Percentiles rank a stretch among this genome's conserved stretches.
Conservation (phyloP, 2,329 filamentous ascomycete genomes). For the Botrytis paeoniae region DNA sequence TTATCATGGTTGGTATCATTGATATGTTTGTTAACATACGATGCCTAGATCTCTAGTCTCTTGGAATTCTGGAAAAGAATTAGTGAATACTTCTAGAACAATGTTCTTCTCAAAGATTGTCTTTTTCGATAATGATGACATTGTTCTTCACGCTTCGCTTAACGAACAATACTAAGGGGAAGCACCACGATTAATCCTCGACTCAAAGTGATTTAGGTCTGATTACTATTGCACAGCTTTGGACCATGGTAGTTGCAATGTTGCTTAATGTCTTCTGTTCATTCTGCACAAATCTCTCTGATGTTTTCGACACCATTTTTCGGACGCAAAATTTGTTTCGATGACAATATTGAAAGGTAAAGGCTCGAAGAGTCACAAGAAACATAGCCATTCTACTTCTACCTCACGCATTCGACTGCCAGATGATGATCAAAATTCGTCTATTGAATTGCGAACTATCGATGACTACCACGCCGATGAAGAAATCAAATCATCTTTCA, state of each 20-base stretch:
- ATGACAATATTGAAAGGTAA: constrained; percentile 15
- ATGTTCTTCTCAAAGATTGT: neutral
- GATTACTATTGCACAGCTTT: neutral
- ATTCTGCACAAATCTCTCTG: neutral
- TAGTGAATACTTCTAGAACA: neutral
- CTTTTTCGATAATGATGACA: neutral
- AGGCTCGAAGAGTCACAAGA: constrained; percentile 9
- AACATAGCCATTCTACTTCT: neutral
- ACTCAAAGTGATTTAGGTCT: neutral
- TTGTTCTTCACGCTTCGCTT: constrained; percentile 23
- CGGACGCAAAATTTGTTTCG: neutral
- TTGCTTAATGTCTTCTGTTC: neutral
- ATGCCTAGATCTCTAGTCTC: neutral
- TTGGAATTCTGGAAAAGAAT: neutral
- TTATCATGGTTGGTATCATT: neutral
- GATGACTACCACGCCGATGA: constrained; percentile 4
- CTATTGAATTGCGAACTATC: constrained; percentile 11
- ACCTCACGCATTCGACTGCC: neutral
- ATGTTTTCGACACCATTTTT: neutral
- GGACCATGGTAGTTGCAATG: neutral
- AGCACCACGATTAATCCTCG: neutral
- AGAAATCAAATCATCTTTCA: constrained; percentile 28
- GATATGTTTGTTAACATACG: neutral
- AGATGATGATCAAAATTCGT: constrained; percentile 2
- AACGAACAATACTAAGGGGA: constrained; percentile 28